Evolutionary conservation across 352 stramenopile species (phyloP), one percentile per base, ranked within the genome.

Genomic region (Phytophthora citricola): DNA sequence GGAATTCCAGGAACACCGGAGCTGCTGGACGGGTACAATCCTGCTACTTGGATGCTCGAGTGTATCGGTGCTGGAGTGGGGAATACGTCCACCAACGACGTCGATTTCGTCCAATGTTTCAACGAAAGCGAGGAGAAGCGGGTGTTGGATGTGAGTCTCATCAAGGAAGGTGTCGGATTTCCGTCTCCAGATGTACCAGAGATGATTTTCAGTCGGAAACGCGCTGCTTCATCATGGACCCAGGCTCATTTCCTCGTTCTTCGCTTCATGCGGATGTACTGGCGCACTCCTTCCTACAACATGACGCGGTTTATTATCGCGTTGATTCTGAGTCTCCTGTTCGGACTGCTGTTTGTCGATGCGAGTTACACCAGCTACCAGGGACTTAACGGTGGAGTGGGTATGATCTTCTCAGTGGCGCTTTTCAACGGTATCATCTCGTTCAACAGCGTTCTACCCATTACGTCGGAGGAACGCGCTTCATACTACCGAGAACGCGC

Each of bases 211-310:
- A 69, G 73, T 11, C 67, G 49, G 15, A 86, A 79, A 49, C 69
- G 66, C 5, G 75, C 75, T 12, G 56, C 71, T 0, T 61, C 53
- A 1, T 51, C 63, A 5, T 66, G 27, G 38, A 47, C 54, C 0
- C 54, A 85, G 53, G 40, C 83, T 47, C 36, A 63, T 68, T 66
- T 75, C 22, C 48, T 85, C 2, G 43, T 75, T 12, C 59, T 51
- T 36, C 72, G 75, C 4, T 79, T 73, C 94, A 17, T 91, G 68
- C 57, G 52, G 54, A 81, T 89, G 39, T 97, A 97, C 60, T 97
- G 80, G 81, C 78, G 91, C 14, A 92, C 77, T 14, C 86, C 89
- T 24, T 77, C 74, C 43, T 97, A 97, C 71, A 96, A 94, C 73
- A 53, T 90, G 2, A 82, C 83, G 1, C 78, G 91, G 7, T 66